A percentile compares a stretch with the other conserved stretches of the same genome.
These are phyloP conservation scores for Trapa incisa DNA, from an alignment of 345 rosid species.

Conservation along the genomic window DNA sequence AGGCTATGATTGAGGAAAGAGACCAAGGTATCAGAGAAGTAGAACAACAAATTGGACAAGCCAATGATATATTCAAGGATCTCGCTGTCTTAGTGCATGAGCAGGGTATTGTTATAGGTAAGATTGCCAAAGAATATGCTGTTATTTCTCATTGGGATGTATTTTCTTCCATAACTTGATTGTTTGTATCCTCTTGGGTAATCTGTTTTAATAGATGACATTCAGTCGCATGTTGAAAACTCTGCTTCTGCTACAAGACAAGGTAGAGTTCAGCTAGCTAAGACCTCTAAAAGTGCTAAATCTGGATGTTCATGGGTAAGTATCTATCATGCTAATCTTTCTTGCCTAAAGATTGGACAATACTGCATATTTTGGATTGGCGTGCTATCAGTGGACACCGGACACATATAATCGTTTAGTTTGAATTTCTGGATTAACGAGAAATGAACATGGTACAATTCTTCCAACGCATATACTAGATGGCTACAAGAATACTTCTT, in stretches of 20 bases:
- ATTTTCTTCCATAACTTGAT: neutral
- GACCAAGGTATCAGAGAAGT: conserved; percentile 53
- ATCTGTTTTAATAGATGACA: conserved; percentile 34
- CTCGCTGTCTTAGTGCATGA: conserved; percentile 64
- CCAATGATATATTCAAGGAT: conserved; percentile 57
- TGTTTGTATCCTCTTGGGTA: neutral
- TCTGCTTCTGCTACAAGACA: conserved; percentile 38
- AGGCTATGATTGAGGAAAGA: conserved; percentile 61
- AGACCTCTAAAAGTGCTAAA: conserved; percentile 46
- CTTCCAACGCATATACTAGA: neutral
- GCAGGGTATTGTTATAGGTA: conserved; percentile 56
- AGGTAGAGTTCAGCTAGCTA: conserved; percentile 38
- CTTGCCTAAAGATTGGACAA: neutral
- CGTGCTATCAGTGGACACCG: neutral
- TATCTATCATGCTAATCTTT: neutral
- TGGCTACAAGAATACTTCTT: neutral
- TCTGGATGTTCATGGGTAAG: conserved; percentile 51
- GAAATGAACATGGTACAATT: neutral
- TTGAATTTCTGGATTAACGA: neutral
- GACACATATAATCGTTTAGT: neutral
- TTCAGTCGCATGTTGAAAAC: conserved; percentile 41
- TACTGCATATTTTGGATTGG: neutral
- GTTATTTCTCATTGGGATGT: conserved; percentile 2
- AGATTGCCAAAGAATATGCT: conserved; percentile 11
- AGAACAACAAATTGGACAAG: conserved; percentile 50